A percentile compares a stretch with the other conserved stretches of the same genome.
These are phyloP conservation scores for Daldinia bambusicola DNA, from an alignment of 495 filamentous ascomycete species.

Conservation along the genomic window DNA sequence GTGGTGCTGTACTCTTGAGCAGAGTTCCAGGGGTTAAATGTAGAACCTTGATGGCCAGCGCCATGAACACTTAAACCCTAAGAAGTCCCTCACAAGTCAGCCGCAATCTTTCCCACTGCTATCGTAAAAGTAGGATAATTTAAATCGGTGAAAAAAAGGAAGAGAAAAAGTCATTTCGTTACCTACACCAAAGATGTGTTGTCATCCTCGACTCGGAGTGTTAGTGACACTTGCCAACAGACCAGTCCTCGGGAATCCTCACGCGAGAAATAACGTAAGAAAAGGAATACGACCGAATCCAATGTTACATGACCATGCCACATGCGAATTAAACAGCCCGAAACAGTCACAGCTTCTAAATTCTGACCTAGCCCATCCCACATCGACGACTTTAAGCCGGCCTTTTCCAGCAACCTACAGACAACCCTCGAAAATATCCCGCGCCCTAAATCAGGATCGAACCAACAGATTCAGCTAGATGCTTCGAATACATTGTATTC, in stretches of 20 bases:
- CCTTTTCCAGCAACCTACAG: background rate
- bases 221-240: background rate
- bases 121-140: background rate
- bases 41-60: conserved; percentile 20
- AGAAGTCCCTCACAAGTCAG: conserved; percentile 1
- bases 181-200: background rate
- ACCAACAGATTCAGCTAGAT: conserved; percentile 1
- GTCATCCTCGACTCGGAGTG: background rate
- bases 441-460: background rate
- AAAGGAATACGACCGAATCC: conserved; percentile 4
- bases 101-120: background rate
- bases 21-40: conserved; percentile 7
- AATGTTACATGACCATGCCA: conserved; percentile 9
- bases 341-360: background rate
- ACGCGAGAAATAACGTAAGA: conserved; percentile 8
- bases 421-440: conserved; percentile 6
- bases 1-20: background rate
- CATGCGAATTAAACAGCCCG: background rate
- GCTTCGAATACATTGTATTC: background rate
- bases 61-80: conserved; percentile 13
- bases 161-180: background rate
- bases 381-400: conserved; percentile 2
- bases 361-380: conserved; percentile 4
- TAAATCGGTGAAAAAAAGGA: background rate
- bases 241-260: background rate